Evolutionary conservation across 1,139 yeast genomes (phyloP).

Genomic region (Kodamaea plutei): DNA sequence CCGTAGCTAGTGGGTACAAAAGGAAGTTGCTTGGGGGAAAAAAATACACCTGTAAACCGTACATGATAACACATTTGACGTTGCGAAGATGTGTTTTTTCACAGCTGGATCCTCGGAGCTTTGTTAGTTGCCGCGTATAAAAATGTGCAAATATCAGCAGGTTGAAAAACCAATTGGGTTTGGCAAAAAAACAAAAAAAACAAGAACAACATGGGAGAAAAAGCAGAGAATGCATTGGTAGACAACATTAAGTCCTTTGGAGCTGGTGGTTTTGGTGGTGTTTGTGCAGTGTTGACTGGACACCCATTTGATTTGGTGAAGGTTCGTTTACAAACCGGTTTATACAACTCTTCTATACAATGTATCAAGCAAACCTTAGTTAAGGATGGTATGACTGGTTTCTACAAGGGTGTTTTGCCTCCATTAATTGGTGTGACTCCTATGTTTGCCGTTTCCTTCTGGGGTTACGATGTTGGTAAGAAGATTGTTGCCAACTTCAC

Average conservation of each 20-base stretch:
- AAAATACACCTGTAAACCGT: no score
- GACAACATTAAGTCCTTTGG: slow-evolving; percentile 71
- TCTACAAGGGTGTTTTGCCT: slow-evolving; percentile 84
- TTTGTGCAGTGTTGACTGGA: slow-evolving; percentile 81
- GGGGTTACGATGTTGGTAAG: slow-evolving; percentile 97
- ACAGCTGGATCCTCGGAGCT: no score
- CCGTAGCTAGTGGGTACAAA: no score
- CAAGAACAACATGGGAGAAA: slow-evolving; percentile 39
- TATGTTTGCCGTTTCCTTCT: slow-evolving; percentile 95
- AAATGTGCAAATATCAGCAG: no score
- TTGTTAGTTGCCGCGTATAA: no score
- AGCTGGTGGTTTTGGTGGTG: slow-evolving; percentile 75
- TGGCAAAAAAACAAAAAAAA: no score
- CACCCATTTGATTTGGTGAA: slow-evolving; percentile 94
- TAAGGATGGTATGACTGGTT: slow-evolving; percentile 70
- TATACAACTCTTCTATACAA: slow-evolving; percentile 55
- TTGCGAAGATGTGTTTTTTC: no score
- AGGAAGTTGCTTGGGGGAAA: no score
- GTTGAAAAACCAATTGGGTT: no score
- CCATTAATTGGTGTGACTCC: slow-evolving; percentile 96
- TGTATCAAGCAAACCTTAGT: slow-evolving; percentile 69
- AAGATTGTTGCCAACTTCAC: slow-evolving; percentile 52
- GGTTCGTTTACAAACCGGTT: slow-evolving; percentile 82
- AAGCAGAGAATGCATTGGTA: slow-evolving; percentile 45
- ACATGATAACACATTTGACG: no score